phyloP scores from a whole-genome alignment of 768 basidiomycete genomes.

The Gelatoporia subvermispora region DNA sequence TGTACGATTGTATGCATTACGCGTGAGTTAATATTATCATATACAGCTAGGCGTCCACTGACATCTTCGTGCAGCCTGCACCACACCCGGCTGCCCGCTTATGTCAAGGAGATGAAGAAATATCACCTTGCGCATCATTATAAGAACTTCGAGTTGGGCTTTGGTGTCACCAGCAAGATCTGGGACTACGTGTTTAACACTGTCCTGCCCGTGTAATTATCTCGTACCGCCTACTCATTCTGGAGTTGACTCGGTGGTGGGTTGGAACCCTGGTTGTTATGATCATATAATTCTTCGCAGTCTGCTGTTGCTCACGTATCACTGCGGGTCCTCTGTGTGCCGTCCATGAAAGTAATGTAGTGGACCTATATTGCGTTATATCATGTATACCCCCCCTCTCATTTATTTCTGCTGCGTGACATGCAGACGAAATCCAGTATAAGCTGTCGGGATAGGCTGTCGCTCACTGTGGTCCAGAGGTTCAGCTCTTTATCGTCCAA shows the following conservation, averaged over 20 bases:
- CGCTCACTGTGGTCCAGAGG: too few species aligned
- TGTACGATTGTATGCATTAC: slow-evolving; percentile 92
- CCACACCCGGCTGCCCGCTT: slow-evolving; percentile 80
- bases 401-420: too few species aligned
- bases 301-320: too few species aligned
- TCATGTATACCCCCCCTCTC: too few species aligned
- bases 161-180: slow-evolving; percentile 94
- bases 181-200: slow-evolving; percentile 95
- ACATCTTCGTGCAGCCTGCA: slow-evolving; percentile 51
- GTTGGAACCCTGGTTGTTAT: neutral
- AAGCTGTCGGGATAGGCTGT: too few species aligned
- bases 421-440: too few species aligned
- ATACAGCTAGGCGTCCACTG: slow-evolving; percentile 9
- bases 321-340: too few species aligned
- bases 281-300: too few species aligned
- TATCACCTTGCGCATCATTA: slow-evolving; percentile 98
- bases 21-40: slow-evolving; percentile 46
- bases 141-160: slow-evolving; percentile 97
- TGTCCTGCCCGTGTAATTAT: slow-evolving; percentile 53
- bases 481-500: too few species aligned
- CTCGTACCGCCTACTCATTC: too few species aligned
- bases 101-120: slow-evolving; percentile 90
- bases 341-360: too few species aligned
- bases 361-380: too few species aligned
- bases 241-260: neutral